Base-by-base conservation (phyloP, 208 protist genomes). In the Trypanosoma mega region DNA sequence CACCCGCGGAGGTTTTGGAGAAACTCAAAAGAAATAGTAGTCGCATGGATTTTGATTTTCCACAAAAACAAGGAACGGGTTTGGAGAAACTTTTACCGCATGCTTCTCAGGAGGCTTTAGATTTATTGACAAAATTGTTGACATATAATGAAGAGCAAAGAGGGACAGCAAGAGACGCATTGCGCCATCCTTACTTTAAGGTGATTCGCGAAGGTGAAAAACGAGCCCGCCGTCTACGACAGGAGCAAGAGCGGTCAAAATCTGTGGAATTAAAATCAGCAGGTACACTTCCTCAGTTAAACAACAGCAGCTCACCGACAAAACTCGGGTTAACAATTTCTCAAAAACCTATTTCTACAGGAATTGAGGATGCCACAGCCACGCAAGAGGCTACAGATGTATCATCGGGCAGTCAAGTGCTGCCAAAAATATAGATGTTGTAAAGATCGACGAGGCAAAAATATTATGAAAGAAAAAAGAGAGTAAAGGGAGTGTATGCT, bases 111-210 rank as follows among this genome's bases (percentile, higher is more conserved):
- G 73, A 87, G 14, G 85, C 90, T 5, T 33, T 98, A 20, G 93
- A 98, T 68, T 72, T 98, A 8, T 69, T 98, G 67, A 53, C 72
- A 24, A 66, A 73, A 58, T 77, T 98, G 63, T 78, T 98, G 7
- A 66, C 68, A 9, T 98, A 97, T 63, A 74, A 97, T 61, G 93
- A 94, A 53, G 75, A 90, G 36, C 67, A 96, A 53, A 82, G 96
- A 7, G 86, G 78, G 59, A 94, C 93, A 1, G 89, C 96, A 29
- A 91, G 86, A 57, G 90, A 98, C 36, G 94, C 94, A 18, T 76
- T 98, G 48, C 73, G 72, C 3, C 91, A 97, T 65, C 74, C 87
- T 2, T 98, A 92, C 70, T 93, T 96, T 49, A 88, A 83, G 44
- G 44, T 60, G 3, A 50, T 97, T 33, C 79, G 85, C 7, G 87